Evolutionary conservation across 257 asterid genomes (phyloP).

Genomic region (Solanum stenotomum): DNA sequence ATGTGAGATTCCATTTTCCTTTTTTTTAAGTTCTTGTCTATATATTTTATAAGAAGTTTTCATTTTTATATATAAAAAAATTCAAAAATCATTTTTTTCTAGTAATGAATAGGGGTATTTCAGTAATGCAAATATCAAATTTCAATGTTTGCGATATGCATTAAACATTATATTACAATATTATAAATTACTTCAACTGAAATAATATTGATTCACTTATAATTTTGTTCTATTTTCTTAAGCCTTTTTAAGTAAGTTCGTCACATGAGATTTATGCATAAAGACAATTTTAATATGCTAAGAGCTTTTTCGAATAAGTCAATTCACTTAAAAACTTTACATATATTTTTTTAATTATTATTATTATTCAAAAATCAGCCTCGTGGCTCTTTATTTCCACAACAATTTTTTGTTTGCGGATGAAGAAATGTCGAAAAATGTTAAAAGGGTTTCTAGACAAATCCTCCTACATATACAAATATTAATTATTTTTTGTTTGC

Average conservation of each 20-base stretch:
- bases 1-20: neutral
- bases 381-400: neutral
- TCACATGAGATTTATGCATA: neutral
- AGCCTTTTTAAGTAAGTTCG: neutral
- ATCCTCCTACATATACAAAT: neutral
- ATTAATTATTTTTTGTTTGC: neutral
- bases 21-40: too few species aligned
- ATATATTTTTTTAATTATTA: neutral
- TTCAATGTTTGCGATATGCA: neutral
- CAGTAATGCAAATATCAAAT: neutral
- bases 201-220: neutral
- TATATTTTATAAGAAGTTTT: neutral
- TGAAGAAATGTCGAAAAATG: neutral
- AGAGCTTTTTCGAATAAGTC: neutral
- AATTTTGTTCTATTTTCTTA: neutral
- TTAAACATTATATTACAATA: neutral
- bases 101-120: neutral
- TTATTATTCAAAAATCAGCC: neutral
- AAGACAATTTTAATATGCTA: neutral
- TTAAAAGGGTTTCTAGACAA: neutral
- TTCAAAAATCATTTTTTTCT: too few species aligned
- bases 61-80: too few species aligned
- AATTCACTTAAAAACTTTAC: neutral
- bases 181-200: neutral
- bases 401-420: neutral